Base-by-base conservation (phyloP, 441 rosid species). In the Omphalea diandra region DNA sequence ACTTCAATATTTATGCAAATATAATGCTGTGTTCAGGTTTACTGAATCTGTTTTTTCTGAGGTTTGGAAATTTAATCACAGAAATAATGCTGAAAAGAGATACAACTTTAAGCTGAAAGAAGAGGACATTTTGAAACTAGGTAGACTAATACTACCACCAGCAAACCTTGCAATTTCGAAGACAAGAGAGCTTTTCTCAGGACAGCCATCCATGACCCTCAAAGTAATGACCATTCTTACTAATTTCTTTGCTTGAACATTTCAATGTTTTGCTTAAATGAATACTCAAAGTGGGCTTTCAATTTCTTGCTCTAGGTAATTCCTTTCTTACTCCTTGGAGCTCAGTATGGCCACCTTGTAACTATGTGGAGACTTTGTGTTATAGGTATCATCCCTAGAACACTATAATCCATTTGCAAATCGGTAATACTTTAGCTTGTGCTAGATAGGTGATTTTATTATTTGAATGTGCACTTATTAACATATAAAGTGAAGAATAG, bases 171-270 rank as follows among this genome's bases (percentile, higher is more conserved):
- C 82, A 11, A 89, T 90, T 76, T 88, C 83, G 17, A 88, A 80
- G 83, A 82, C 72, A 6, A 82, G 82, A 55, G 80, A 82, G 80
- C 86, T 92, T 63, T 94, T 94, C 89, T 94, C 99, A 4, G 99
- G 99, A 50, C 97, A 94, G 74, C 98, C 98, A 63, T 83, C 89
- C 33, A 91, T 77, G 90, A 94, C 98, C 73, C 94, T 94, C 61
- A 90, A 87, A 79, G 98, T 94, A 85, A 69, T 49, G 31, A 62
- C 14, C 54, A 14, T 41, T 62, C 22, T 57, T 67, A 44, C 33
- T 49, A 6, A 49, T 35, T 52, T 1, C 20, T 64, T 4, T 12
- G 38, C 18, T 43, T n/a, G n/a, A n/a, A n/a, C n/a, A 57, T 31
- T 38, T 50, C 33, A 46, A 54, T 47, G 2, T n/a, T 24, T 67